These are phyloP conservation scores for Conticribra guillardii DNA, from an alignment of 108 stramenopile genomes.

Conservation along the genomic window DNA sequence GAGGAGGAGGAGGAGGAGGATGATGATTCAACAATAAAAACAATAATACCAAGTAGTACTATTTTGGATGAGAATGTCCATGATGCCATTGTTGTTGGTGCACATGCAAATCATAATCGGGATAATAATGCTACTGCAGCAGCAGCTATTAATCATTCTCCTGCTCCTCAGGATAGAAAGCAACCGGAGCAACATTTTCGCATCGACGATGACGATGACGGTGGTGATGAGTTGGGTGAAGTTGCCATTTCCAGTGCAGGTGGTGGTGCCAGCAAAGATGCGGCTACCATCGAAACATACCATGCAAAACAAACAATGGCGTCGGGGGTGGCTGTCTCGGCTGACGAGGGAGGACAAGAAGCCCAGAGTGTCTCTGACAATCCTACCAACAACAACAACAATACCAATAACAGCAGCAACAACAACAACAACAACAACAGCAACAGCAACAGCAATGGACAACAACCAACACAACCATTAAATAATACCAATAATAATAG, in stretches of 20 bases:
- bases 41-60: too few relatives aligned
- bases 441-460: too few relatives aligned
- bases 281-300: not conserved
- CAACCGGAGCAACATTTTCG: not conserved
- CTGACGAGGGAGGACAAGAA: not conserved
- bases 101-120: not conserved
- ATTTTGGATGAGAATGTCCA: too few relatives aligned
- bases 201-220: constrained; percentile 15
- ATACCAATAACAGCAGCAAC: not conserved
- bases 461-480: too few relatives aligned
- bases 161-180: not conserved
- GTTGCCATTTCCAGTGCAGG: not conserved
- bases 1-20: not conserved
- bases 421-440: constrained; percentile 2
- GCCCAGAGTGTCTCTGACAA: too few relatives aligned
- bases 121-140: too few relatives aligned
- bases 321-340: not conserved
- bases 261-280: not conserved
- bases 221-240: not conserved
- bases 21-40: not conserved
- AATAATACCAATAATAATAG: not conserved
- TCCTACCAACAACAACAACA: not conserved
- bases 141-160: too few relatives aligned
- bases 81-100: too few relatives aligned
- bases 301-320: too few relatives aligned